phyloP scores from a whole-genome alignment of 208 protist genomes.

The Herpetomonas muscarum region DNA sequence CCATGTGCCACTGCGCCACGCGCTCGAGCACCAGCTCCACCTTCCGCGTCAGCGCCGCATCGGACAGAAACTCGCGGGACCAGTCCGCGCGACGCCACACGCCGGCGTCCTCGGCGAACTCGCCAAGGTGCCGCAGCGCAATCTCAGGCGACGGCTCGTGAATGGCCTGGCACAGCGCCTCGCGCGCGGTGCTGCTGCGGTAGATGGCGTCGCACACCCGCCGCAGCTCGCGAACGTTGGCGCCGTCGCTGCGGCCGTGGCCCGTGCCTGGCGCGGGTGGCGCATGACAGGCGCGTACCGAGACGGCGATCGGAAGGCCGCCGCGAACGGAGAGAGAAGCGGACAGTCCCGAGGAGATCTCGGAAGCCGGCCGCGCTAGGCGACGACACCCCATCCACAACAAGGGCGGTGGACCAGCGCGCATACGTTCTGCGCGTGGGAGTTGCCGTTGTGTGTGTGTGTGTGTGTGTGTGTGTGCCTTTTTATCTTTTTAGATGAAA shows the following conservation, averaged over 20 bases:
- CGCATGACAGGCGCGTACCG: too few species aligned
- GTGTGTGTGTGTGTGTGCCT: conserved; percentile 1
- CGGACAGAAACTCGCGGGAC: conserved; percentile 15
- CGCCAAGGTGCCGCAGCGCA: conserved; percentile 36
- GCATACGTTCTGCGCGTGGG: too few species aligned
- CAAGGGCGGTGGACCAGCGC: too few species aligned
- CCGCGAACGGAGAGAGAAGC: too few species aligned
- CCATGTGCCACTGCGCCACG: conserved; percentile 64
- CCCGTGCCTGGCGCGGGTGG: too few species aligned
- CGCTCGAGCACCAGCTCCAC: conserved; percentile 29
- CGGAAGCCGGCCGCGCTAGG: too few species aligned
- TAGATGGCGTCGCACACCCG: conserved; percentile 45
- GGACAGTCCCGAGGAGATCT: too few species aligned
- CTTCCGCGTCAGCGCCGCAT: conserved; percentile 11
- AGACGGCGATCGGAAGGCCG: too few species aligned
- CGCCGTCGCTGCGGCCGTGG: too few species aligned
- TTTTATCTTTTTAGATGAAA: not conserved
- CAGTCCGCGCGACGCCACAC: conserved; percentile 22
- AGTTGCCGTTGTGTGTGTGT: not conserved
- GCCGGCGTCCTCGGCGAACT: conserved; percentile 43
- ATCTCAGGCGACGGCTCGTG: conserved; percentile 69
- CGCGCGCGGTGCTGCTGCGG: conserved; percentile 37
- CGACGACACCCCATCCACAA: too few species aligned
- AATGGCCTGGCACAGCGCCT: conserved; percentile 43
- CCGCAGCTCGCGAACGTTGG: conserved; percentile 4